These are phyloP conservation scores for Avena eriantha DNA, from an alignment of 176 grass and related monocot species.

Conservation along the genomic window DNA sequence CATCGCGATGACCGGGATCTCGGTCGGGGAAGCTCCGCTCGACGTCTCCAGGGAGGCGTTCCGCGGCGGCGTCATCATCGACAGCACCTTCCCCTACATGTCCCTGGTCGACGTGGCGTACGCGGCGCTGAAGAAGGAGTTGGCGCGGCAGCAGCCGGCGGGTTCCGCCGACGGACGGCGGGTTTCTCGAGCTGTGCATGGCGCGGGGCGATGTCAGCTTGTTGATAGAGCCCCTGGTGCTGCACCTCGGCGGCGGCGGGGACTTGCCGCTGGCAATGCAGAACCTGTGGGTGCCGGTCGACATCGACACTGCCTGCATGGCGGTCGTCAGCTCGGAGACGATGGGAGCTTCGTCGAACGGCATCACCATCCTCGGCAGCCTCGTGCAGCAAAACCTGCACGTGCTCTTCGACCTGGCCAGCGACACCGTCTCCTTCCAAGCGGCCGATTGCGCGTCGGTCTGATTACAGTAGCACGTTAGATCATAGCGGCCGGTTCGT, in stretches of 20 bases:
- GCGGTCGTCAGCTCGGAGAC: too few relatives aligned
- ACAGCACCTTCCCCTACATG: background rate
- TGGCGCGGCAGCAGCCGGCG: background rate
- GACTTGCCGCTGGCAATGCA: background rate
- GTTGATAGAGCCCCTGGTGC: background rate
- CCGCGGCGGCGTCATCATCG: conserved; percentile 5
- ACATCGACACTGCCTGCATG: too few relatives aligned
- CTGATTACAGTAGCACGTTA: too few relatives aligned
- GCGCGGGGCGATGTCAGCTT: background rate
- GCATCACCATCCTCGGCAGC: too few relatives aligned
- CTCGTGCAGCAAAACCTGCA: too few relatives aligned
- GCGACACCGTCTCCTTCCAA: too few relatives aligned
- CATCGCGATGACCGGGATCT: background rate
- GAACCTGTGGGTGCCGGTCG: background rate
- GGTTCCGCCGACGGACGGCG: background rate
- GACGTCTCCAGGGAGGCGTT: background rate
- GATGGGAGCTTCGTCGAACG: too few relatives aligned
- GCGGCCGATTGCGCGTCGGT: too few relatives aligned
- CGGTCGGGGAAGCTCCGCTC: background rate
- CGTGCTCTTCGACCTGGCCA: too few relatives aligned
- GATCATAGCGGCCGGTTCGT: too few relatives aligned
- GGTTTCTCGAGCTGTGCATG: background rate
- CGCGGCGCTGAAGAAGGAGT: background rate
- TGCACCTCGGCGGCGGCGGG: conserved; percentile 14
- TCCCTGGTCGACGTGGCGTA: background rate